phyloP scores from a whole-genome alignment of 2,329 filamentous ascomycete species.

The Madurella fahalii region DNA sequence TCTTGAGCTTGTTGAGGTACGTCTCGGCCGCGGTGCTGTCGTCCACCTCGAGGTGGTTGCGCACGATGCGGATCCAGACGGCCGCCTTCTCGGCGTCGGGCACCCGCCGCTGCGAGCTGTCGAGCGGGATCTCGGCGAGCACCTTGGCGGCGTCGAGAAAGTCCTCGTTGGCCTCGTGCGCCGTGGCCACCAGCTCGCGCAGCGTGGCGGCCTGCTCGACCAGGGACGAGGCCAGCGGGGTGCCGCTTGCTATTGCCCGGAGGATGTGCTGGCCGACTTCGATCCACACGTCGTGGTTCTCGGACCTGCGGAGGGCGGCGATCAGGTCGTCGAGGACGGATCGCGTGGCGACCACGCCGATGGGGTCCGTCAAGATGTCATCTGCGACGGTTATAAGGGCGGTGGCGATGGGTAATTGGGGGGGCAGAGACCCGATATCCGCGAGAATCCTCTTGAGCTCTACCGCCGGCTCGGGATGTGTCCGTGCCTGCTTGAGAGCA shows the following conservation, averaged over 20 bases:
- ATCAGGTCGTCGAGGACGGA: constrained; percentile 26
- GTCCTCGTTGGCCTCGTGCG: constrained; percentile 79
- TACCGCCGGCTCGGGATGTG: constrained; percentile 10
- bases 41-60: constrained; percentile 90
- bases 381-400: constrained; percentile 28
- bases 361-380: constrained; percentile 19
- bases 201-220: constrained; percentile 80
- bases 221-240: constrained; percentile 60
- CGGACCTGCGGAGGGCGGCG: constrained; percentile 55
- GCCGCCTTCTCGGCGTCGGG: constrained; percentile 76
- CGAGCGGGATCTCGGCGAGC: constrained; percentile 80
- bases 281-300: constrained; percentile 64
- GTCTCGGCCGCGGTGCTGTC: constrained; percentile 80
- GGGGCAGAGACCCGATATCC: constrained; percentile 24
- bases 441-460: constrained; percentile 25
- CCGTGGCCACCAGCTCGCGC: constrained; percentile 75
- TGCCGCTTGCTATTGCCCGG: constrained; percentile 54
- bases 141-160: constrained; percentile 72
- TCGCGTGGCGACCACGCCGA: constrained; percentile 30
- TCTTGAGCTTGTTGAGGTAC: constrained; percentile 93
- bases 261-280: constrained; percentile 73
- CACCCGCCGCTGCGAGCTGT: constrained; percentile 81
- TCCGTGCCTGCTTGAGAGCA: constrained; percentile 18
- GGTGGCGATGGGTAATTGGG: constrained; percentile 13
- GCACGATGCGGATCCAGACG: constrained; percentile 90